A percentile compares a stretch with the other conserved stretches of the same genome.
Conservation (phyloP, 202 grass and related monocot genomes). For the Cymbopogon flexuosus region DNA sequence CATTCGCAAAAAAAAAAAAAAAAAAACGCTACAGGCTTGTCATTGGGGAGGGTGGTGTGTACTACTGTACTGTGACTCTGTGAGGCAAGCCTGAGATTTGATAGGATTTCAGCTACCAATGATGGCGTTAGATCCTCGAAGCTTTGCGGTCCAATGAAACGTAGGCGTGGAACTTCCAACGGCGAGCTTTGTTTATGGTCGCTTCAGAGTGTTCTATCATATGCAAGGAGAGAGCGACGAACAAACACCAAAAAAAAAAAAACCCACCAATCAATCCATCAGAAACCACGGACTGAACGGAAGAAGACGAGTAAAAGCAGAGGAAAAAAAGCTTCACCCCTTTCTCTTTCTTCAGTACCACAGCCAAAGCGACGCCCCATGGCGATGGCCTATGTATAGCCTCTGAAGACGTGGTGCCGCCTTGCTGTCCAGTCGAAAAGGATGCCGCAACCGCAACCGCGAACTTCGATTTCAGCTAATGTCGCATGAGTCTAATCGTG, state of each 20-base stretch:
- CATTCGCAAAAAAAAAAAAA: too few species aligned
- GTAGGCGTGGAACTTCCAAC: background rate
- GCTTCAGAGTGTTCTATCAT: background rate
- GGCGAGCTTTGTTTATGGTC: background rate
- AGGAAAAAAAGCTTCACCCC: background rate
- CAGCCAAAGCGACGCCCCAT: background rate
- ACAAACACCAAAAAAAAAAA: too few species aligned
- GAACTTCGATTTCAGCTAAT: background rate
- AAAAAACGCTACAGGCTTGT: background rate
- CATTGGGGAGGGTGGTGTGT: background rate
- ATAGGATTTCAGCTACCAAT: conserved; percentile 11
- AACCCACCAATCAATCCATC: background rate
- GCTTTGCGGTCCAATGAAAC: background rate
- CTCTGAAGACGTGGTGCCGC: background rate
- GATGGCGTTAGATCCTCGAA: background rate
- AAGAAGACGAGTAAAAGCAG: background rate
- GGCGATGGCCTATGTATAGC: background rate
- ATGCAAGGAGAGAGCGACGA: too few species aligned
- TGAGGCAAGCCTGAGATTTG: background rate
- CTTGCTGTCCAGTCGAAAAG: conserved; percentile 14
- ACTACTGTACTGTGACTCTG: background rate
- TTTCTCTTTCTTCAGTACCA: background rate
- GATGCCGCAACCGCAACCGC: background rate
- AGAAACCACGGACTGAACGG: background rate
- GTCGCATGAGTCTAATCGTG: background rate